Conservation (phyloP, 2,329 filamentous ascomycete species). For the Monilinia fructigena region DNA sequence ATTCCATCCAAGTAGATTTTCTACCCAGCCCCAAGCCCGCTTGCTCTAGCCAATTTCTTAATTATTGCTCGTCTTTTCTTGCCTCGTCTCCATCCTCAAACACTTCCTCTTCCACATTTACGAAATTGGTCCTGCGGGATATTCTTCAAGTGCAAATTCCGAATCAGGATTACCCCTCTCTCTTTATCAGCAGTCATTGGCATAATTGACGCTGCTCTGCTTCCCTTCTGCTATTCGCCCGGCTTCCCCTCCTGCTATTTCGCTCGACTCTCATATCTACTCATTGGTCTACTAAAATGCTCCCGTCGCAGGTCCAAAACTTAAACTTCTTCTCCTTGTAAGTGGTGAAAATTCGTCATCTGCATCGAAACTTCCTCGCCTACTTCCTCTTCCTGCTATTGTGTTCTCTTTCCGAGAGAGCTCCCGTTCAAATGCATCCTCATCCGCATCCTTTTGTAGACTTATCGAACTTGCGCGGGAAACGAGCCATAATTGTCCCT, state of each 20-base stretch:
- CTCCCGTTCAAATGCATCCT: slow-evolving; percentile 53
- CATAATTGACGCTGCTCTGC: slow-evolving; percentile 38
- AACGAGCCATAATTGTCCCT: slow-evolving; percentile 68
- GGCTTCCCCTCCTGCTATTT: slow-evolving; percentile 37
- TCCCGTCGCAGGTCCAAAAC: slow-evolving; percentile 41
- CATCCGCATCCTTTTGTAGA: slow-evolving; percentile 53
- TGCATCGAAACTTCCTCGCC: slow-evolving; percentile 40
- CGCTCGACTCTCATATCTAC: slow-evolving; percentile 48
- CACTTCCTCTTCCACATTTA: slow-evolving; percentile 60
- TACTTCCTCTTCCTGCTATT: slow-evolving; percentile 42
- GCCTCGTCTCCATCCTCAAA: slow-evolving; percentile 52
- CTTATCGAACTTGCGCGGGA: slow-evolving; percentile 64
- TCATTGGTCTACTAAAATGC: slow-evolving; percentile 49
- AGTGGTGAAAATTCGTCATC: slow-evolving; percentile 42
- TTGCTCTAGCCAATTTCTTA: slow-evolving; percentile 54
- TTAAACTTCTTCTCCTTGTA: slow-evolving; percentile 36
- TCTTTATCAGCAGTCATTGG: slow-evolving; percentile 46
- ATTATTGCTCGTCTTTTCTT: slow-evolving; percentile 60
- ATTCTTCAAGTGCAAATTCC: slow-evolving; percentile 39
- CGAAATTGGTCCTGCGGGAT: slow-evolving; percentile 57
- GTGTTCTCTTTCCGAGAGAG: slow-evolving; percentile 51
- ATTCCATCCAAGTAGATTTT: slow-evolving; percentile 57
- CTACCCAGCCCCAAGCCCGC: slow-evolving; percentile 60
- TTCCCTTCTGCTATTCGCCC: slow-evolving; percentile 20
- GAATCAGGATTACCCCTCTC: slow-evolving; percentile 49